Conservation (phyloP, 1,139 yeast species). For the Taphrina deformans region DNA sequence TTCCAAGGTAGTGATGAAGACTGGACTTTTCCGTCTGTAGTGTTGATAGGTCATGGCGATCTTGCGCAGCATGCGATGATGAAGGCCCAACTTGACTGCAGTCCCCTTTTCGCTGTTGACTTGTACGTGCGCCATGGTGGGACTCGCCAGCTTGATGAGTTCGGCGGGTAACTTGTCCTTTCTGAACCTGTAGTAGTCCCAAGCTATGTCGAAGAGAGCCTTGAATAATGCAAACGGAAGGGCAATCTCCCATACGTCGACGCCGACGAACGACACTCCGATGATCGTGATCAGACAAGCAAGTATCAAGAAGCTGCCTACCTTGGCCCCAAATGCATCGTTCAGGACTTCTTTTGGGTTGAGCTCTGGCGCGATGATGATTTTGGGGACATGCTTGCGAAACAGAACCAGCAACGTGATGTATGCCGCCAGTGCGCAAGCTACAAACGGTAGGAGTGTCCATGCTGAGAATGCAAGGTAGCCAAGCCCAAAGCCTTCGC, state of each 20-base stretch:
- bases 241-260: slow-evolving; percentile 33
- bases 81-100: not conserved
- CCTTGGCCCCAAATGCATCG: slow-evolving; percentile 32
- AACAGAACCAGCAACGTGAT: slow-evolving; percentile 14
- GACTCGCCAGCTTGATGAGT: not conserved
- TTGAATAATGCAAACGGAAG: slow-evolving; percentile 31
- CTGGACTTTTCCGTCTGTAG: slow-evolving; percentile 10
- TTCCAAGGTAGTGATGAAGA: slow-evolving; percentile 22
- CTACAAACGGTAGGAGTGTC: slow-evolving; percentile 28
- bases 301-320: slow-evolving; percentile 18
- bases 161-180: slow-evolving; percentile 18
- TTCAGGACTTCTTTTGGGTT: slow-evolving; percentile 29
- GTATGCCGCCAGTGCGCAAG: slow-evolving; percentile 27
- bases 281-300: slow-evolving; percentile 26
- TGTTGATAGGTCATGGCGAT: not conserved
- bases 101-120: not conserved
- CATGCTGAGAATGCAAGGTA: slow-evolving; percentile 33
- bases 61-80: not conserved
- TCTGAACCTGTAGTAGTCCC: slow-evolving; percentile 28
- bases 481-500: slow-evolving; percentile 33
- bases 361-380: slow-evolving; percentile 29
- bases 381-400: slow-evolving; percentile 25
- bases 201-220: slow-evolving; percentile 25
- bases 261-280: slow-evolving; percentile 32
- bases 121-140: not conserved